A percentile compares a stretch with the other conserved stretches of the same genome.
Evolutionary conservation across 2,329 filamentous ascomycete genomes (phyloP).

Genomic region (Rasamsonia emersonii): DNA sequence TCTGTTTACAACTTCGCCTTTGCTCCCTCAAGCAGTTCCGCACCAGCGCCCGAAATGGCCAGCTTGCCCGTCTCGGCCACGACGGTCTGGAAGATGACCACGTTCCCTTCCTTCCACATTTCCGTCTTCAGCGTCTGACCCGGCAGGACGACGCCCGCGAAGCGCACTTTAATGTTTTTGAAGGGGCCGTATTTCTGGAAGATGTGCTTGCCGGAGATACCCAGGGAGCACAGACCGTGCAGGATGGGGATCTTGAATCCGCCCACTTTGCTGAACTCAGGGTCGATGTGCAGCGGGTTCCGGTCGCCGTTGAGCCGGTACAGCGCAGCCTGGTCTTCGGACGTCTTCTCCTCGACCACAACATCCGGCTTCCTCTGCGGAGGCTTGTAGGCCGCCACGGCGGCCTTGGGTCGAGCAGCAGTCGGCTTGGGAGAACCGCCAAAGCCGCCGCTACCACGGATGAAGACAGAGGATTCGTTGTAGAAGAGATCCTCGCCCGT

Average conservation of each 20-base stretch:
- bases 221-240: constrained; percentile 94
- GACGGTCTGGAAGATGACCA: constrained; percentile 74
- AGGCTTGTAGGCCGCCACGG: constrained; percentile 69
- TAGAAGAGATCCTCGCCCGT: constrained; percentile 91
- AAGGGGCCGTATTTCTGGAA: constrained; percentile 73
- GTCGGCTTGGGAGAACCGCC: constrained; percentile 65
- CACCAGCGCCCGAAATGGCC: constrained; percentile 72
- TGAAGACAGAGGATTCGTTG: constrained; percentile 90
- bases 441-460: constrained; percentile 85
- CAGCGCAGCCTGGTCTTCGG: constrained; percentile 81
- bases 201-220: constrained; percentile 82
- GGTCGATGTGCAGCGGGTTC: constrained; percentile 95
- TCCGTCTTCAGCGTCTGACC: constrained; percentile 86
- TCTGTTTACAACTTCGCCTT: constrained; percentile 43
- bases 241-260: constrained; percentile 92
- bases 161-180: constrained; percentile 88
- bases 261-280: constrained; percentile 84
- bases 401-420: constrained; percentile 64
- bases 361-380: constrained; percentile 70
- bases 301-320: constrained; percentile 92
- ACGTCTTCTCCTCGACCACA: constrained; percentile 77
- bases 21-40: constrained; percentile 54
- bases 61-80: constrained; percentile 91
- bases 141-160: constrained; percentile 75
- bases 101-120: constrained; percentile 84